phyloP scores from a whole-genome alignment of 805 yeast species.

The Candida ortonii region DNA sequence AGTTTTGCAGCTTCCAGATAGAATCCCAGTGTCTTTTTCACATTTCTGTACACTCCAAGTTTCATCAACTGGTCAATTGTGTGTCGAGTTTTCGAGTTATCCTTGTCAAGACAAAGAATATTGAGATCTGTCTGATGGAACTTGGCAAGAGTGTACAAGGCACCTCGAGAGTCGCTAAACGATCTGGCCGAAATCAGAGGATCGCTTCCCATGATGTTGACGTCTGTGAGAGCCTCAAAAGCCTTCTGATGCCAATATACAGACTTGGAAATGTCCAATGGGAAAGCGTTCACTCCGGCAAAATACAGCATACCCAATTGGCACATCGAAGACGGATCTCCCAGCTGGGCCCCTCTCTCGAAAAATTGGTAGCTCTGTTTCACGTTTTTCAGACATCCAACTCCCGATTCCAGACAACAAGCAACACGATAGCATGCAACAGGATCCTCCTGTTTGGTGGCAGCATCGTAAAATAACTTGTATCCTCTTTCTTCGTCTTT shows the following conservation, averaged over 20 bases:
- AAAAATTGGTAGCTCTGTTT: conserved; percentile 53
- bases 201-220: conserved; percentile 30
- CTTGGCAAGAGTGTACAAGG: conserved; percentile 35
- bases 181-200: conserved; percentile 34
- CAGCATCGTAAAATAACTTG: conserved; percentile 57
- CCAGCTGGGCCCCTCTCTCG: conserved; percentile 57
- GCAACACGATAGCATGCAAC: conserved; percentile 68
- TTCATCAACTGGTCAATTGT: conserved; percentile 33
- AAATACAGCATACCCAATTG: conserved; percentile 65
- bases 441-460: conserved; percentile 48
- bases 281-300: conserved; percentile 35
- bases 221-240: conserved; percentile 23
- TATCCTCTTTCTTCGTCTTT: conserved; percentile 60
- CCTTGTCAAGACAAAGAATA: conserved; percentile 28
- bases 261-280: conserved; percentile 27
- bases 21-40: conserved; percentile 44
- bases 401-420: conserved; percentile 66
- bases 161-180: conserved; percentile 33
- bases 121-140: conserved; percentile 34
- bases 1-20: conserved; percentile 58
- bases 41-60: conserved; percentile 34
- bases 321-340: conserved; percentile 67
- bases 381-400: conserved; percentile 45
- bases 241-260: conserved; percentile 30
- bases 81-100: conserved; percentile 31